These are phyloP conservation scores for Periconia digitata DNA, from an alignment of 2,329 filamentous ascomycete species.

Conservation along the genomic window DNA sequence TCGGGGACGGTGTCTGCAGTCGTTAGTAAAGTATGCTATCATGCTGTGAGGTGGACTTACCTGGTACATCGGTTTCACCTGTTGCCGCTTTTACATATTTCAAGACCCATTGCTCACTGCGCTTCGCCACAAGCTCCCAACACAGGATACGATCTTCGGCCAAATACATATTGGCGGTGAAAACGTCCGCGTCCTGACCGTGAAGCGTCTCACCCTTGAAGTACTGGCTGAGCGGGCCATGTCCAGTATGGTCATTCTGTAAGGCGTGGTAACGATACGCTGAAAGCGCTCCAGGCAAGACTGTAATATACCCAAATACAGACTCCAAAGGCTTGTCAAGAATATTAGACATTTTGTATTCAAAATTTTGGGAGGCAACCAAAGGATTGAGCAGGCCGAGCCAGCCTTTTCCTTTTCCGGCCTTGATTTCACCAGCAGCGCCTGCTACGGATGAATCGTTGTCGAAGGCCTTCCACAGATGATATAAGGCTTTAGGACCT, in stretches of 20 bases:
- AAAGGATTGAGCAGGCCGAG: constrained; percentile 86
- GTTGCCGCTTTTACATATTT: constrained; percentile 97
- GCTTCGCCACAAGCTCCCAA: constrained; percentile 94
- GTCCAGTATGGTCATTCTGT: constrained; percentile 94
- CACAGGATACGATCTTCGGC: constrained; percentile 88
- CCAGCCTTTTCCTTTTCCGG: constrained; percentile 86
- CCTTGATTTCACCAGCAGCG: constrained; percentile 96
- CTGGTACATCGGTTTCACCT: constrained; percentile 96
- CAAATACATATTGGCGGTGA: constrained; percentile 95
- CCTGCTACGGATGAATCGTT: constrained; percentile 96
- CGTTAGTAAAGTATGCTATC: constrained; percentile 3
- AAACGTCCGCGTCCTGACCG: constrained; percentile 93
- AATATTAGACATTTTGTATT: constrained; percentile 99
- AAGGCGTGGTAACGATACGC: constrained; percentile 95
- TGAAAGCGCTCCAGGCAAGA: constrained; percentile 89
- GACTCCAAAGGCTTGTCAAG: constrained; percentile 96
- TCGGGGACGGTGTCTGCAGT: constrained; percentile 80
- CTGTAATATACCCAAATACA: constrained; percentile 97
- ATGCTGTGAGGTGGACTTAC: constrained; percentile 56
- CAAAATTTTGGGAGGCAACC: constrained; percentile 96
- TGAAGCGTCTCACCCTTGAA: constrained; percentile 99
- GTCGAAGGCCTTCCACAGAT: constrained; percentile 98
- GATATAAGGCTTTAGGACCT: constrained; percentile 86
- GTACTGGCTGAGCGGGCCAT: constrained; percentile 94
- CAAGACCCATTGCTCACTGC: constrained; percentile 92